Percentiles rank a stretch among this genome's conserved stretches.
phyloP scores from a whole-genome alignment of 768 basidiomycete genomes.

The Suillus cothurnatus region DNA sequence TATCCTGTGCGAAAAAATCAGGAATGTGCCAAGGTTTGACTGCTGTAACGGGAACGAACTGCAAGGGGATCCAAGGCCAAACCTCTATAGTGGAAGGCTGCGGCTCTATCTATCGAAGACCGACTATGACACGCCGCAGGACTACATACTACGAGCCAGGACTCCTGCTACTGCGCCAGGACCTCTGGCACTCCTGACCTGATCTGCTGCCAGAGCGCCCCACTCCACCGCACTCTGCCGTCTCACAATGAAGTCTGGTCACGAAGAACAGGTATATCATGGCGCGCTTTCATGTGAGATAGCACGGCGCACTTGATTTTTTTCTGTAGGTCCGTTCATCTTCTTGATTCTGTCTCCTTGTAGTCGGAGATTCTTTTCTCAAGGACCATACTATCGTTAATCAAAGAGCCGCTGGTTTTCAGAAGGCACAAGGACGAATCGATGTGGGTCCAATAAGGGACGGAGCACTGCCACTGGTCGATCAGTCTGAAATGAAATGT shows the following conservation, averaged over 20 bases:
- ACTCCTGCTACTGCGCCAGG: too few relatives aligned
- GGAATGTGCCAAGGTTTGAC: constrained; percentile 41
- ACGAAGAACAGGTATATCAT: constrained; percentile 71
- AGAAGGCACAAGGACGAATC: constrained; percentile 26
- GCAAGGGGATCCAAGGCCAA: too few relatives aligned
- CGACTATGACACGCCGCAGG: too few relatives aligned
- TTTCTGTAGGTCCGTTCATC: constrained; percentile 55
- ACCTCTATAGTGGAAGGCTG: too few relatives aligned
- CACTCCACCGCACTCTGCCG: constrained; percentile 58
- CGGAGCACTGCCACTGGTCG: constrained; percentile 16
- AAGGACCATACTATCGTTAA: constrained; percentile 30
- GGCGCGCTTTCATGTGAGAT: background rate
- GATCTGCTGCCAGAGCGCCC: too few relatives aligned
- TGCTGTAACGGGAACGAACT: too few relatives aligned
- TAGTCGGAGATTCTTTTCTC: background rate
- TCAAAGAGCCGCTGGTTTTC: constrained; percentile 23
- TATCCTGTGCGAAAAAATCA: constrained; percentile 46
- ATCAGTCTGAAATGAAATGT: background rate
- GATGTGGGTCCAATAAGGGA: constrained; percentile 25
- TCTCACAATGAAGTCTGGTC: constrained; percentile 49
- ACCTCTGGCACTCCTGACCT: too few relatives aligned
- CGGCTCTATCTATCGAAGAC: too few relatives aligned
- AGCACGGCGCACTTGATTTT: constrained; percentile 18
- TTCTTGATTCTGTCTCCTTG: background rate
- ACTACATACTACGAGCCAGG: too few relatives aligned